Percentiles rank a stretch among this genome's conserved stretches.
phyloP scores from a whole-genome alignment of 768 basidiomycete genomes.

The Lactifluus volemus region DNA sequence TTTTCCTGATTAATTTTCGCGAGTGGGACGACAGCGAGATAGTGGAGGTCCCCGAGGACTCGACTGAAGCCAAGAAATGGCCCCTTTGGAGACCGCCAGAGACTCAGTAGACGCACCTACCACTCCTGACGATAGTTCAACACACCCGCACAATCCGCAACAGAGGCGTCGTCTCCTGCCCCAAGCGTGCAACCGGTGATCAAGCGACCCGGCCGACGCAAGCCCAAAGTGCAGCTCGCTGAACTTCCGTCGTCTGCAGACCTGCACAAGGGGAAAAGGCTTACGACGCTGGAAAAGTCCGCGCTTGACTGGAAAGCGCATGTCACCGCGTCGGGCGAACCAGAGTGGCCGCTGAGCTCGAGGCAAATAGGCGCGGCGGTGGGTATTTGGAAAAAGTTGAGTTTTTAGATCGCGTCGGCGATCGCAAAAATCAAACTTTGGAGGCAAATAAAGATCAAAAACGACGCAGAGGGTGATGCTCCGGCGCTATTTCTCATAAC shows the following conservation, averaged over 20 bases:
- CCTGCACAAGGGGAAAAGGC: conserved; percentile 55
- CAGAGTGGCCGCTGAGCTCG: conserved; percentile 60
- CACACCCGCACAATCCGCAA: neutral
- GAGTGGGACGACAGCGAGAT: conserved; percentile 45
- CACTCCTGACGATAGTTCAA: conserved; percentile 6
- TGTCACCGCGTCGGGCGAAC: conserved; percentile 34
- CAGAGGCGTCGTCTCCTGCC: conserved; percentile 14
- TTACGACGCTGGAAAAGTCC: conserved; percentile 79
- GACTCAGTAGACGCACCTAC: conserved; percentile 11
- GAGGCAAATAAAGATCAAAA: conserved; percentile 51
- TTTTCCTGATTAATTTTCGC: neutral
- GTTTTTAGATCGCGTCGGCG: conserved; percentile 68
- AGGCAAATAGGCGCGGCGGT: conserved; percentile 61
- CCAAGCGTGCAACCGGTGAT: conserved; percentile 6
- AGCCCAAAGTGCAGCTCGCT: conserved; percentile 48
- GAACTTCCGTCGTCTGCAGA: conserved; percentile 42
- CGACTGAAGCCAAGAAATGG: conserved; percentile 71
- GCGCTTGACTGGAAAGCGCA: conserved; percentile 81
- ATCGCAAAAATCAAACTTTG: conserved; percentile 55
- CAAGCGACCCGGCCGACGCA: conserved; percentile 57
- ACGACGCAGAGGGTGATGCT: conserved; percentile 26
- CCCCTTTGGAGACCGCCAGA: conserved; percentile 39
- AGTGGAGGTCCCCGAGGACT: conserved; percentile 62
- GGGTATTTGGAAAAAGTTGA: conserved; percentile 83
- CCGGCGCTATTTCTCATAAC: no score